Evolutionary conservation across 208 protist species (phyloP).

Genomic region (Leishmania arabica): DNA sequence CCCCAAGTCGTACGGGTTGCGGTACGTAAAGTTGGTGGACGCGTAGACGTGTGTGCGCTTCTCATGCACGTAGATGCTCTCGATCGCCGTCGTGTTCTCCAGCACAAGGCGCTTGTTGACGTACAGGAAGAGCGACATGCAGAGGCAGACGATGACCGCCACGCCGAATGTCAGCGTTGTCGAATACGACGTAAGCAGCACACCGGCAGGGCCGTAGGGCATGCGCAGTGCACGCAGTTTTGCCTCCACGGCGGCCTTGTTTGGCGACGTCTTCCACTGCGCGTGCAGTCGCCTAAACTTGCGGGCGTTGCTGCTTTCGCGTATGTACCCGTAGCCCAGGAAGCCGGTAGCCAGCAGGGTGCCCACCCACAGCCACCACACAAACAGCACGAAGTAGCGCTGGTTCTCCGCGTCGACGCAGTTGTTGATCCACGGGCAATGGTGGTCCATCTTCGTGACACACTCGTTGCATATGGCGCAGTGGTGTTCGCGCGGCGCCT

Average conservation of each 20-base stretch:
- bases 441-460: constrained; percentile 88
- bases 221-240: constrained; percentile 14
- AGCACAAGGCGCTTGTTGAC: constrained; percentile 29
- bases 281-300: not conserved
- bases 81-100: constrained; percentile 73
- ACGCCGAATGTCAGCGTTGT: constrained; percentile 39
- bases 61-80: constrained; percentile 46
- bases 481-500: constrained; percentile 89
- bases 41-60: constrained; percentile 32
- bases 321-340: constrained; percentile 31
- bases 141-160: constrained; percentile 44
- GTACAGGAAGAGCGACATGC: constrained; percentile 58
- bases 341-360: constrained; percentile 34
- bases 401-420: constrained; percentile 88
- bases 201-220: constrained; percentile 38
- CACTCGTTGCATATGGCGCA: constrained; percentile 79
- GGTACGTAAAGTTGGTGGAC: constrained; percentile 35
- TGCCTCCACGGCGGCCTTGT: constrained; percentile 3
- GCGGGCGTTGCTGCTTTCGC: constrained; percentile 30
- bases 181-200: constrained; percentile 32
- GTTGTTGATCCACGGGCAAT: constrained; percentile 92
- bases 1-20: constrained; percentile 77
- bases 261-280: constrained; percentile 9
- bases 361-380: constrained; percentile 58
- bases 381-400: constrained; percentile 78